Percentiles rank a stretch among this genome's conserved stretches.
phyloP scores from a whole-genome alignment of 441 rosid species.

The Biscutella laevigata region DNA sequence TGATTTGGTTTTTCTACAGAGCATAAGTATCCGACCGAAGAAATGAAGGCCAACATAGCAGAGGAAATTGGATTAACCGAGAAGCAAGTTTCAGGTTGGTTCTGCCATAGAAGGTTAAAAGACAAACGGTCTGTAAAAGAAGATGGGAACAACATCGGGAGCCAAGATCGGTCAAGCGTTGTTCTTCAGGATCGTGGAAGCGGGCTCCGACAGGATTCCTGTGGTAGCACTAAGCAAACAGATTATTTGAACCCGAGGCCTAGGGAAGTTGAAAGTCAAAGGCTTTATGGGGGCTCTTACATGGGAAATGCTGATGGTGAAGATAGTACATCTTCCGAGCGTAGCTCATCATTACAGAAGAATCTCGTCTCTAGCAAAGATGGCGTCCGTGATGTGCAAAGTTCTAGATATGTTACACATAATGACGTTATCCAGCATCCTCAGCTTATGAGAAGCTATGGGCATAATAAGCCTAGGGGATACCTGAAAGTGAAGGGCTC shows the following conservation, averaged over 20 bases:
- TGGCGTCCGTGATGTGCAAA: conserved; percentile 32
- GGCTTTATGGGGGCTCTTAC: conserved; percentile 38
- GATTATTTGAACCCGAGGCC: conserved; percentile 48
- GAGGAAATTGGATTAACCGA: conserved; percentile 67
- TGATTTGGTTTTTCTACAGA: conserved; percentile 34
- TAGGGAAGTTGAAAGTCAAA: conserved; percentile 78
- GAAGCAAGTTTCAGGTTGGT: conserved; percentile 93
- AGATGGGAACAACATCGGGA: conserved; percentile 45
- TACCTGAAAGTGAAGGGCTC: conserved; percentile 74
- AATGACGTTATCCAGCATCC: conserved; percentile 32
- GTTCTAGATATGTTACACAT: conserved; percentile 28
- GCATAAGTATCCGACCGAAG: conserved; percentile 73
- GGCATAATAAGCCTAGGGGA: conserved; percentile 60
- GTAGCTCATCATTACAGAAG: conserved; percentile 57
- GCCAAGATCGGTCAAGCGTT: conserved; percentile 71
- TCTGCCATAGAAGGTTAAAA: conserved; percentile 90
- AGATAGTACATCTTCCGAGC: conserved; percentile 71
- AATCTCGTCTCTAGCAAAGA: conserved; percentile 34
- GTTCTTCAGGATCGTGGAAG: conserved; percentile 78
- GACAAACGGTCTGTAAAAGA: conserved; percentile 59
- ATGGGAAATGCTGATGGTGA: conserved; percentile 36
- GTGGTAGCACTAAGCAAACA: conserved; percentile 81
- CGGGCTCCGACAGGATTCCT: conserved; percentile 74
- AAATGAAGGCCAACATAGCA: conserved; percentile 63
- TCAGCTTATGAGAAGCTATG: conserved; percentile 33